Conservation (phyloP, 441 rosid species). For the Populus tomentosa region DNA sequence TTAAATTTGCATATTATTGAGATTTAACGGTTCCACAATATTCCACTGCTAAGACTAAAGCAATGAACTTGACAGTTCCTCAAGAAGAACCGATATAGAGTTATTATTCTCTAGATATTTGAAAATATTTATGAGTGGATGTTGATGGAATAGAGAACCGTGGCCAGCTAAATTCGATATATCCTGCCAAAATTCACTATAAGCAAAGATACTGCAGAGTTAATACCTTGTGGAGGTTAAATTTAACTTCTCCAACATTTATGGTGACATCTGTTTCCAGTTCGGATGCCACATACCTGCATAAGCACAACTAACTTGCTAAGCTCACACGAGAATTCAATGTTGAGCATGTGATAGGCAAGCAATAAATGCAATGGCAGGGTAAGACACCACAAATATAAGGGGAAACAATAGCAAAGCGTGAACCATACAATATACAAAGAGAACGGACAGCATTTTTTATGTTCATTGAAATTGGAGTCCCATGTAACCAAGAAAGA, state of each 20-base stretch:
- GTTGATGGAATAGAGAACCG: background rate
- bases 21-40: background rate
- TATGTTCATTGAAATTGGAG: background rate
- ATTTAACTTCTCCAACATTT: conserved; percentile 70
- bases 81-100: background rate
- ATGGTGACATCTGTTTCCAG: conserved; percentile 73
- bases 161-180: background rate
- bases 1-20: background rate
- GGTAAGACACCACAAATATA: background rate
- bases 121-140: background rate
- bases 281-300: conserved; percentile 76
- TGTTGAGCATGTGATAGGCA: background rate
- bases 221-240: conserved; percentile 83
- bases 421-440: background rate
- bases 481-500: background rate
- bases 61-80: background rate
- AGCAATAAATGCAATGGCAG: background rate
- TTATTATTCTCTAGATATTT: background rate
- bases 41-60: background rate
- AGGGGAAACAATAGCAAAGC: background rate
- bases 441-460: background rate
- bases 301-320: conserved; percentile 19
- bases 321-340: conserved; percentile 13
- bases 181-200: background rate
- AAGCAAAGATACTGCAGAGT: background rate